These are phyloP conservation scores for Alternaria gaisen DNA, from an alignment of 2,329 filamentous ascomycete genomes.

Conservation along the genomic window DNA sequence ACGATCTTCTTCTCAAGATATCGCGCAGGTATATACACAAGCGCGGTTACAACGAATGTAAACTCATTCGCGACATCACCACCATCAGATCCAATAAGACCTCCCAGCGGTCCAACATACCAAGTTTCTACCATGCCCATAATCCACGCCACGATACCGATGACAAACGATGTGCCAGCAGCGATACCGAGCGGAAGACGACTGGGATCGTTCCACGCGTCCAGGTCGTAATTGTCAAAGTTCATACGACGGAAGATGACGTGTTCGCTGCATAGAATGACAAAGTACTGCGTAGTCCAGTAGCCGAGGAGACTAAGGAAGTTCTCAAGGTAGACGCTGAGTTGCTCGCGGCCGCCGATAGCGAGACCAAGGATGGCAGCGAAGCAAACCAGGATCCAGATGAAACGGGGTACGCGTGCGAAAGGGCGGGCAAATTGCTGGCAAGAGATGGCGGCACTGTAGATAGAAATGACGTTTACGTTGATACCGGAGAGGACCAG, in stretches of 20 bases:
- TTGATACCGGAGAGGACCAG: conserved; percentile 56
- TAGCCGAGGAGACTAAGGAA: conserved; percentile 59
- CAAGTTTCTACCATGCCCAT: conserved; percentile 69
- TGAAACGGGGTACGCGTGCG: conserved; percentile 62
- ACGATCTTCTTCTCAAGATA: conserved; percentile 39
- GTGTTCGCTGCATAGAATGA: conserved; percentile 58
- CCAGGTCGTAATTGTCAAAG: conserved; percentile 55
- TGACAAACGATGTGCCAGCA: conserved; percentile 49
- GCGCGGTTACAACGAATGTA: conserved; percentile 34
- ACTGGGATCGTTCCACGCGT: conserved; percentile 57
- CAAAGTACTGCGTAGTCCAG: conserved; percentile 58
- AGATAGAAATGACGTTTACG: conserved; percentile 62
- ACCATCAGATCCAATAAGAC: conserved; percentile 35
- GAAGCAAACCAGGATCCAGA: conserved; percentile 58
- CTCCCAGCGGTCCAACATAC: conserved; percentile 57
- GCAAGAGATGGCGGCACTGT: conserved; percentile 56
- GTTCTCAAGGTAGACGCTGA: conserved; percentile 56
- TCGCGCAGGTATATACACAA: conserved; percentile 42
- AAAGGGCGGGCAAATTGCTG: conserved; percentile 59
- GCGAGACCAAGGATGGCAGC: conserved; percentile 55
- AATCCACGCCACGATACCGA: conserved; percentile 57
- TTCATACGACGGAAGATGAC: conserved; percentile 61
- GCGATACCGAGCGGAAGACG: conserved; percentile 55
- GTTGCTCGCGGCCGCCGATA: conserved; percentile 54
- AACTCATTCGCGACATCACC: conserved; percentile 44